Conservation (phyloP, 208 protist species). For the Trypanosomatidae sp. region DNA sequence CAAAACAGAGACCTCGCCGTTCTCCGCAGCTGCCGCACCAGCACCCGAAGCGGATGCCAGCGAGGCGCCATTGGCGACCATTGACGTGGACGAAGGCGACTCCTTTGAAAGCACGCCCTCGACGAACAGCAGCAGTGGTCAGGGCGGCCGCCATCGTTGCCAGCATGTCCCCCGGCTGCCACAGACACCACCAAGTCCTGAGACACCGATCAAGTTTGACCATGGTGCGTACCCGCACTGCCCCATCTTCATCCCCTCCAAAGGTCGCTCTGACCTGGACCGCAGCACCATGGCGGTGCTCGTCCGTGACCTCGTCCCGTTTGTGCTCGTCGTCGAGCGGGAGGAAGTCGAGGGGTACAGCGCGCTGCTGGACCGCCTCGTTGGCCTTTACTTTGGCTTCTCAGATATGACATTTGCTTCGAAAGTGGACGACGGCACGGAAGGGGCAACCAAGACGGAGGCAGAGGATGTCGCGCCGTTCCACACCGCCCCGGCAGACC, state of each 20-base stretch:
- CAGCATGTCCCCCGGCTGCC: neutral
- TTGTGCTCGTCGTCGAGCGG: constrained; percentile 76
- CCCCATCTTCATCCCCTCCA: constrained; percentile 83
- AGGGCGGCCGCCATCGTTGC: neutral
- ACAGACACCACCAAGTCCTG: constrained; percentile 5
- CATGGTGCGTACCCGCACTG: constrained; percentile 55
- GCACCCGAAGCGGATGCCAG: constrained; percentile 1
- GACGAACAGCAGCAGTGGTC: constrained; percentile 7
- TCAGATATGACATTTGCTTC: constrained; percentile 30
- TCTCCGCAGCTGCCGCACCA: neutral
- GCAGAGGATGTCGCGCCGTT: neutral
- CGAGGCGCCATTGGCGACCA: constrained; percentile 4
- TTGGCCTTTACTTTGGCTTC: constrained; percentile 49
- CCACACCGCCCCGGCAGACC: neutral
- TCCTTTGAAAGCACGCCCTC: constrained; percentile 22
- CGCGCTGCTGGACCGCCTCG: constrained; percentile 53
- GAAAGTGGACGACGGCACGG: neutral
- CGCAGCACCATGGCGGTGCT: constrained; percentile 65
- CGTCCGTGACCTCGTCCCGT: constrained; percentile 70
- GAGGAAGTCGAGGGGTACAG: constrained; percentile 60
- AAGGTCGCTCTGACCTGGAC: constrained; percentile 57
- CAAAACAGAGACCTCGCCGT: constrained; percentile 7
- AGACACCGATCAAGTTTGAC: constrained; percentile 13
- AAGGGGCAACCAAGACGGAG: constrained; percentile 4
- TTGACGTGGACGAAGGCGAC: constrained; percentile 15